Evolutionary conservation across 2,329 filamentous ascomycete species (phyloP).

Genomic region (Fonsecaea multimorphosa): DNA sequence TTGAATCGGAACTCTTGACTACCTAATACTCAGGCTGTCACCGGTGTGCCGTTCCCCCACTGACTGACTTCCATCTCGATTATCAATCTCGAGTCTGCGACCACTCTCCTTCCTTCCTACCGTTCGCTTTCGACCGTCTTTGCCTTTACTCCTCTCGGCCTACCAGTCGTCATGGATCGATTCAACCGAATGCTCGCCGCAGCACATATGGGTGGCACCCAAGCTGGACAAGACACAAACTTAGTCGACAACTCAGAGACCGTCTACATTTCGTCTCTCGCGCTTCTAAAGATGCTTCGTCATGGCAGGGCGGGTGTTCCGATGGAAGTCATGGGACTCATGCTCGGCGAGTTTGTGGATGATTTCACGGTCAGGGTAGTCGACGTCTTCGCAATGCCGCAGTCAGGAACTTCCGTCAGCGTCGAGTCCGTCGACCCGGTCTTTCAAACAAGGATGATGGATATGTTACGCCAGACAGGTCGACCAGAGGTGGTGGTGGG

Average conservation of each 20-base stretch:
- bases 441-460: conserved; percentile 99
- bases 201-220: conserved; percentile 68
- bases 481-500: conserved; percentile 95
- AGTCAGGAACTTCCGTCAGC: conserved; percentile 96
- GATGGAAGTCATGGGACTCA: conserved; percentile 99
- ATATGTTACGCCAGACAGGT: conserved; percentile 97
- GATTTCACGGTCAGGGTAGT: conserved; percentile 98
- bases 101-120: not conserved
- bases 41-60: not conserved
- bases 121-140: not conserved
- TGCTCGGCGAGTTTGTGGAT: conserved; percentile 98
- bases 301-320: conserved; percentile 97
- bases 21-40: not conserved
- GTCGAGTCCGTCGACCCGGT: conserved; percentile 98
- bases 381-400: conserved; percentile 99
- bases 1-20: not conserved
- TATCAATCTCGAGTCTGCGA: conserved; percentile 5
- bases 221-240: conserved; percentile 73
- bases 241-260: conserved; percentile 99
- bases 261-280: conserved; percentile 97
- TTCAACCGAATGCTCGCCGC: conserved; percentile 85
- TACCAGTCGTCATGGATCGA: conserved; percentile 73
- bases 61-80: not conserved
- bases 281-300: conserved; percentile 96
- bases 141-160: conserved; percentile 8